Evolutionary conservation across 768 basidiomycete species (phyloP), one percentile per base, ranked within the genome.

Genomic region (Pisolithus sp.): DNA sequence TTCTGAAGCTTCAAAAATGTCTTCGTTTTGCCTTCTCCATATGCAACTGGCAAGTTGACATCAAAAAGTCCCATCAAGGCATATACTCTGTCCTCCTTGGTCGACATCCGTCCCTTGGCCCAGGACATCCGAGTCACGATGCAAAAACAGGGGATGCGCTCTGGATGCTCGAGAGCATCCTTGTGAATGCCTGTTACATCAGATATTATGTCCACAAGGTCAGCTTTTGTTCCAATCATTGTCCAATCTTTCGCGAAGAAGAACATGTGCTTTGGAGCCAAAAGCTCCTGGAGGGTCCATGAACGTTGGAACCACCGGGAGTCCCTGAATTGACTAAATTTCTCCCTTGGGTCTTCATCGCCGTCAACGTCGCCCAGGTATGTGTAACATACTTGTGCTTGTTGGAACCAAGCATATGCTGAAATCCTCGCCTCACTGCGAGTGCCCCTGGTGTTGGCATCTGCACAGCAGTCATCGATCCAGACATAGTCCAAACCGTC

Each of bases 21-120:
- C 21, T 41, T 57, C 30, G 37, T 49, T 20, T 49, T 59, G 12
- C 59, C 59, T 18, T 57, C 59, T n/a, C 59, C 59, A 28, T 60
- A 59, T 12, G 42, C 37, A 17, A 61, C 45, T 5, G 59, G 55
- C 37, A 61, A 34, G 40, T 46, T 28, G 36, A 57, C 53, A 17
- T 46, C 49, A 23, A 61, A 54, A 13, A 61, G 28, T 17, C 52
- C 52, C 43, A 60, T 51, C 26, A 60, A 37, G 15, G 53, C 54
- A 34, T 60, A 60, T 17, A 52, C 55, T 21, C 7, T 57, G 23
- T 60, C 59, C 41, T 59, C 38, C 24, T 49, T 46, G 5, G 59
- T 60, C 23, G 59, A 55, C 38, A 38, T 55, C 39, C 59, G 53
- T 39, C 50, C 38, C 13, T 53, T 46, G 18, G 59, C 59, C 59